These are phyloP conservation scores for Pyropia yezoensis DNA, from an alignment of 23 red algal species.

Conservation along the genomic window DNA sequence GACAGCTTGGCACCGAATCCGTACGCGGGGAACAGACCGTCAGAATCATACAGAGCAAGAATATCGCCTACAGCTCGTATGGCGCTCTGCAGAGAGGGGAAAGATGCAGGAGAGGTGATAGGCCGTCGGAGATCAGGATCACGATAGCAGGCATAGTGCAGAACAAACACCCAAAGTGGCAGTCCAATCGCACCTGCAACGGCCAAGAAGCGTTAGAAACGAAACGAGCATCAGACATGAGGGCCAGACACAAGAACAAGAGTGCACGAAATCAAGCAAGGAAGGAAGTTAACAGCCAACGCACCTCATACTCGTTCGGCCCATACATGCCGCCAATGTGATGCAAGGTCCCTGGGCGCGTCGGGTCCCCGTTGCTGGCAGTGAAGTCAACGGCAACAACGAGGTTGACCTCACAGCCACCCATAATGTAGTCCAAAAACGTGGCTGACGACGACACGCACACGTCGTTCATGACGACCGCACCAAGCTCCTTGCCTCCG, in stretches of 20 bases:
- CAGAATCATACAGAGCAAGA: conserved; percentile 32
- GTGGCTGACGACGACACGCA: conserved; percentile 22
- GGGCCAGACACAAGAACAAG: too few species aligned
- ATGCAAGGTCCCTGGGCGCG: conserved; percentile 3
- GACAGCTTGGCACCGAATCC: conserved; percentile 75
- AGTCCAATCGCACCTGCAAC: too few species aligned
- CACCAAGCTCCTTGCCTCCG: too few species aligned
- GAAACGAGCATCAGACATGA: too few species aligned
- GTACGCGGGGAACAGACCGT: conserved; percentile 50
- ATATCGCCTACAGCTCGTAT: conserved; percentile 50
- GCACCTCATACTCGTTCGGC: neutral
- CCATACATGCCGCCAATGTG: neutral
- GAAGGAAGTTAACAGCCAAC: too few species aligned
- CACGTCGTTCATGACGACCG: conserved; percentile 21
- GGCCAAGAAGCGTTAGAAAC: too few species aligned
- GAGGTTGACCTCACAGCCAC: conserved; percentile 69
- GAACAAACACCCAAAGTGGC: too few species aligned
- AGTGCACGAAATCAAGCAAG: too few species aligned
- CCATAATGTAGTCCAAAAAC: conserved; percentile 80
- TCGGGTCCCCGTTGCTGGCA: conserved; percentile 29
- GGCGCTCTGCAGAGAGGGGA: conserved; percentile 12
- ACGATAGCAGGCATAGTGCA: too few species aligned
- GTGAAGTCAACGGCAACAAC: conserved; percentile 59
- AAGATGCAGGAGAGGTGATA: too few species aligned
- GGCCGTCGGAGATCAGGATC: too few species aligned